Base-by-base conservation (phyloP, 768 basidiomycete species). In the Mrakia gelida region DNA sequence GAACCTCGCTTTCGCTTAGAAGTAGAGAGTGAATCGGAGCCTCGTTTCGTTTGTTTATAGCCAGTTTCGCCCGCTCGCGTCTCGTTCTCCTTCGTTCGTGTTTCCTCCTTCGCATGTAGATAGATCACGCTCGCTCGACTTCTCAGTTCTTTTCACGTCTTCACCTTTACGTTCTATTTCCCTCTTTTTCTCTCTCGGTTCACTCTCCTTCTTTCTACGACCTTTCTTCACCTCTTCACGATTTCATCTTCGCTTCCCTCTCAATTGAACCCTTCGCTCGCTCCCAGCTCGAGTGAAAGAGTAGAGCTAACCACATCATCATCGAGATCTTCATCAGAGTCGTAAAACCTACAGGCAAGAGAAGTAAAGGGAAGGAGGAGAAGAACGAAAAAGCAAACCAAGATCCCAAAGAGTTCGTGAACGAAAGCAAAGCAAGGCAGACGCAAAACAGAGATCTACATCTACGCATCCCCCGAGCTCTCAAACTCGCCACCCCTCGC, bases 401-500 rank as follows among this genome's bases (percentile, higher is more conserved):
- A 70, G 38, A 70, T 11, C 41, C 30, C 30, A 43, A 70, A 34
- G 34, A 3, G 28, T 30, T 16, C 21, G 28, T 16, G 28, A 38
- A 71, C 7, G 28, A 71, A 11, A 71, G 13, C 10, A 26, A 28
- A 28, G n/a, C n/a, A 71, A 34, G 41, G 13, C 26, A 43, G 38
- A 13, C 23, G n/a, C n/a, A n/a, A n/a, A n/a, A n/a, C n/a, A n/a
- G n/a, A 52, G 8, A 38, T 38, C 38, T 38, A 38, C n/a, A 13
- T 30, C 67, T 41, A 18, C 26, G 18, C 41, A 7, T 41, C 34
- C 26, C 38, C 67, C 38, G 38, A 34, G 38, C 43, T 49, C 63
- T 78, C 77, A 62, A 72, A 78, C 28, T 72, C 77, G 16, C 77
- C 77, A 23, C 77, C 77, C 21, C 77, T 59, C 28, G 72, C 73